Evolutionary conservation across 495 filamentous ascomycete genomes (phyloP).

Genomic region (Penicillium herquei): DNA sequence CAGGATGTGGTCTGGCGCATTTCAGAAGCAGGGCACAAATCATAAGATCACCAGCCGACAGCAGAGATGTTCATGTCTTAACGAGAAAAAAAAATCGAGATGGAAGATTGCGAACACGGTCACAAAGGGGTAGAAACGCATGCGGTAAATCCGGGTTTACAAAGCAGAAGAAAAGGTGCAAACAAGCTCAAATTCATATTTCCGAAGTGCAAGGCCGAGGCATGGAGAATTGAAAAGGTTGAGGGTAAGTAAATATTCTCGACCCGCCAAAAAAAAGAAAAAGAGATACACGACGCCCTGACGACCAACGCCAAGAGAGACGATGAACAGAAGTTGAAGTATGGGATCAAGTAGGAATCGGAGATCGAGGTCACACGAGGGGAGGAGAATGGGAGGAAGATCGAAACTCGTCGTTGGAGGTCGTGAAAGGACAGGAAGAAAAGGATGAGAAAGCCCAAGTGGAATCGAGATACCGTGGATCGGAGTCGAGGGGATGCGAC

Average conservation of each 20-base stretch:
- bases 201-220: slow-evolving; percentile 7
- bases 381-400: slow-evolving; percentile 9
- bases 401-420: slow-evolving; percentile 25
- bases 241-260: slow-evolving; percentile 23
- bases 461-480: slow-evolving; percentile 9
- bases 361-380: slow-evolving; percentile 13
- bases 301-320: slow-evolving; percentile 49
- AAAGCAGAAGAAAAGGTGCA: slow-evolving; percentile 9
- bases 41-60: slow-evolving; percentile 4
- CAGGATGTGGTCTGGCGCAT: slow-evolving; percentile 11
- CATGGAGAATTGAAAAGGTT: not conserved
- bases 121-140: slow-evolving; percentile 4
- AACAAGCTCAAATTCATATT: slow-evolving; percentile 18
- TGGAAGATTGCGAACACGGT: not conserved
- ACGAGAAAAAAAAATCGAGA: slow-evolving; percentile 1
- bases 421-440: slow-evolving; percentile 28
- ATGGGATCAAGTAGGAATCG: slow-evolving; percentile 28
- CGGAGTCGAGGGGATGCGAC: slow-evolving; percentile 9
- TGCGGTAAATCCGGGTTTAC: slow-evolving; percentile 12
- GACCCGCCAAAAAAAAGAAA: slow-evolving; percentile 29
- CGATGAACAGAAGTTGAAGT: slow-evolving; percentile 34
- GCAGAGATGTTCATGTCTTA: slow-evolving; percentile 5
- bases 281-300: slow-evolving; percentile 40
- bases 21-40: slow-evolving; percentile 1
- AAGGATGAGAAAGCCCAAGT: slow-evolving; percentile 14